A percentile compares a stretch with the other conserved stretches of the same genome.
These are phyloP conservation scores for Apiospora marii DNA, from an alignment of 2,329 filamentous ascomycete species.

Conservation along the genomic window DNA sequence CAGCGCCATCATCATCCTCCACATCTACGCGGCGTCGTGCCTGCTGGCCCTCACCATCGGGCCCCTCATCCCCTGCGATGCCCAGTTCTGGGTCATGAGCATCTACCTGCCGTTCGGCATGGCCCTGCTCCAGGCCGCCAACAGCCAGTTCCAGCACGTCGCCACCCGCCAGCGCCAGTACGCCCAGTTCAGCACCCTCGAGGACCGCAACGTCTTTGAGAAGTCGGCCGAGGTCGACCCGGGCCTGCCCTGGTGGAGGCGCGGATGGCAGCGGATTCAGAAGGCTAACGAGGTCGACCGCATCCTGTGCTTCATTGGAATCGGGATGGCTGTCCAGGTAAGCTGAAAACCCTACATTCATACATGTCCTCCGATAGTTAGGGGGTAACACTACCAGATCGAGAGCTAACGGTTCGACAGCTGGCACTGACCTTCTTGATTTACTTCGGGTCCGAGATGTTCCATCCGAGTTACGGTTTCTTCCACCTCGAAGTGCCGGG, in stretches of 20 bases:
- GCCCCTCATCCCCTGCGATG: slow-evolving; percentile 54
- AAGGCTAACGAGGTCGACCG: slow-evolving; percentile 54
- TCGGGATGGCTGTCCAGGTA: slow-evolving; percentile 59
- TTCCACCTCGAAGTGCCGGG: slow-evolving; percentile 68
- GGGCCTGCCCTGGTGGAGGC: slow-evolving; percentile 27
- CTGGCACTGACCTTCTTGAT: slow-evolving; percentile 65
- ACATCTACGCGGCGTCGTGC: slow-evolving; percentile 35
- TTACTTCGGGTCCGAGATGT: slow-evolving; percentile 71
- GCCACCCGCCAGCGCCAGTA: slow-evolving; percentile 61
- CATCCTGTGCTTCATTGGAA: slow-evolving; percentile 57
- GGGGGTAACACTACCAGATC: slow-evolving; percentile 27
- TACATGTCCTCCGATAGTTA: slow-evolving; percentile 42
- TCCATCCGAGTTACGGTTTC: slow-evolving; percentile 67
- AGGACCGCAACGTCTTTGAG: slow-evolving; percentile 29
- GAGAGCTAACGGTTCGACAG: slow-evolving; percentile 45
- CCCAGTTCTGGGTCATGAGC: slow-evolving; percentile 73
- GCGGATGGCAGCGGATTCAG: slow-evolving; percentile 42
- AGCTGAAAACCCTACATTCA: not conserved
- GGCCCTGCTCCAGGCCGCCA: slow-evolving; percentile 70
- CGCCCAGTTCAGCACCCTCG: slow-evolving; percentile 37
- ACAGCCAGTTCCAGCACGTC: slow-evolving; percentile 66
- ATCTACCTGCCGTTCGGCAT: slow-evolving; percentile 71
- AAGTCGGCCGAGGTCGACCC: slow-evolving; percentile 32
- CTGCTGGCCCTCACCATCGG: slow-evolving; percentile 44
- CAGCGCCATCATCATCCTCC: slow-evolving; percentile 36